A percentile compares a stretch with the other conserved stretches of the same genome.
These are phyloP conservation scores for Barnettozyma wickerhamii DNA, from an alignment of 805 yeast species.

Conservation along the genomic window DNA sequence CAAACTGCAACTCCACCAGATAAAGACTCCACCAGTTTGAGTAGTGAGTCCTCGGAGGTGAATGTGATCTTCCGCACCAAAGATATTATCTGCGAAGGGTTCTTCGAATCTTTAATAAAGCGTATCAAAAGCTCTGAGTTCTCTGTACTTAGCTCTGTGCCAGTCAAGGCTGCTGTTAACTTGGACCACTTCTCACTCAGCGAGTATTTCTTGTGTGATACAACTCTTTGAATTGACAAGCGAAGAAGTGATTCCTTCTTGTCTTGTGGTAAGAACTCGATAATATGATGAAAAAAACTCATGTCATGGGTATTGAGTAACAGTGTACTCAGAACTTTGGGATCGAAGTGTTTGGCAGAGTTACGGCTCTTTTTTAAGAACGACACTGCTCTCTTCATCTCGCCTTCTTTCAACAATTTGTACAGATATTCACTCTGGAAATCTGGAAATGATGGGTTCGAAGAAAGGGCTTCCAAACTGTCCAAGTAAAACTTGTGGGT, in stretches of 20 bases:
- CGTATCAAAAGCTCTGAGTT: background rate
- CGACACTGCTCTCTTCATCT: slow-evolving; percentile 1
- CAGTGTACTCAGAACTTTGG: slow-evolving; percentile 1
- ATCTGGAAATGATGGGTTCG: slow-evolving; percentile 1
- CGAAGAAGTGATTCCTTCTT: background rate
- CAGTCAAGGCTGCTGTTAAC: background rate
- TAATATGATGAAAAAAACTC: background rate
- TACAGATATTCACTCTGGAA: slow-evolving; percentile 12
- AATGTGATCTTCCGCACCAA: background rate
- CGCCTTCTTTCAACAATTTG: slow-evolving; percentile 9
- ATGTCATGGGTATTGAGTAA: background rate
- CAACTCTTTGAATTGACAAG: background rate
- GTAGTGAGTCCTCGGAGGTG: background rate
- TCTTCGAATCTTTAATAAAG: background rate
- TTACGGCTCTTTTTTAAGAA: background rate
- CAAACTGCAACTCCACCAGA: background rate
- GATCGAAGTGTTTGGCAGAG: background rate
- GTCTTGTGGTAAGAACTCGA: background rate
- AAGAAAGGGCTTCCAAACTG: slow-evolving; percentile 4
- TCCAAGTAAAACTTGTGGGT: slow-evolving; percentile 8
- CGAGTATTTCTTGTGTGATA: background rate
- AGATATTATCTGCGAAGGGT: background rate
- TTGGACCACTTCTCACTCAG: background rate
- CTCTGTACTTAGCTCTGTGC: background rate
- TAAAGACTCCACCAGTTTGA: background rate